phyloP scores from a whole-genome alignment of 805 yeast genomes.

The Zygosaccharomyces bailii region DNA sequence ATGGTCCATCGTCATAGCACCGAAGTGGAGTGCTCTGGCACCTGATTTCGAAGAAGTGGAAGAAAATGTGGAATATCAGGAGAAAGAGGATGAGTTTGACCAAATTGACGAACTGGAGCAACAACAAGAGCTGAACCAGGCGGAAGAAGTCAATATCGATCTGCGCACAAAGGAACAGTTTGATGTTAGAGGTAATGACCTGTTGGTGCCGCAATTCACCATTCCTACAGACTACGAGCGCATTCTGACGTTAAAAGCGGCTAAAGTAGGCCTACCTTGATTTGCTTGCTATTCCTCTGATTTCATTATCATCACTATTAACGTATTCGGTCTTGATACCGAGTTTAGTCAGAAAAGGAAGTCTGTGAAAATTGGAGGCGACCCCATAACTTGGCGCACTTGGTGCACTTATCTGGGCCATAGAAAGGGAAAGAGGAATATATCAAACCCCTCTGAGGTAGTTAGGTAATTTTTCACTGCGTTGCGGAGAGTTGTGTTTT shows the following conservation, averaged over 20 bases:
- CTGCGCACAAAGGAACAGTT: constrained; percentile 57
- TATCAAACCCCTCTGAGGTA: neutral
- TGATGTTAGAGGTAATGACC: constrained; percentile 71
- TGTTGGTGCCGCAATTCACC: constrained; percentile 49
- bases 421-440: neutral
- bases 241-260: constrained; percentile 28
- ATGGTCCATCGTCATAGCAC: constrained; percentile 82
- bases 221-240: constrained; percentile 49
- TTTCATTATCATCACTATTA: neutral
- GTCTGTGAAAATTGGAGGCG: neutral
- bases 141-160: constrained; percentile 61
- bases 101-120: constrained; percentile 62
- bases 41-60: constrained; percentile 95
- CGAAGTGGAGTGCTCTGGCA: constrained; percentile 94
- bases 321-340: neutral
- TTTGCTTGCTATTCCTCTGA: neutral
- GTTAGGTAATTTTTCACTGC: too few relatives aligned
- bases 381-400: neutral
- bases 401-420: neutral
- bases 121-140: constrained; percentile 58
- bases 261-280: neutral
- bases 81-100: constrained; percentile 89
- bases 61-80: constrained; percentile 84
- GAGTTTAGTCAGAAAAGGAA: constrained; percentile 2
- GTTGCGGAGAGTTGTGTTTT: neutral